Conservation (phyloP, 2,329 filamentous ascomycete genomes). For the Colletotrichum orbiculare region DNA sequence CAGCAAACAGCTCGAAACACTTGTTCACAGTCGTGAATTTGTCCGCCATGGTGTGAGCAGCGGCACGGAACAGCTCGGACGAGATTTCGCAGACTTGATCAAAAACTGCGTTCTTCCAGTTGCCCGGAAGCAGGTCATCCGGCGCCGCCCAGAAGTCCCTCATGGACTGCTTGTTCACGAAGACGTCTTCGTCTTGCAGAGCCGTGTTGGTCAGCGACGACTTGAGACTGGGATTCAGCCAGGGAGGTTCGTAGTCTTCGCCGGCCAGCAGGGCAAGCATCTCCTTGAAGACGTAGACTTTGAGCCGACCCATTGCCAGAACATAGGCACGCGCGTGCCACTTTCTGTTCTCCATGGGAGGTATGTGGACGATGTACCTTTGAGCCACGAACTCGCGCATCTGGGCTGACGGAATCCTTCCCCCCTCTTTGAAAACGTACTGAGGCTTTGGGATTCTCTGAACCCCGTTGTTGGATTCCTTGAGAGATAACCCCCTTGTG, state of each 20-base stretch:
- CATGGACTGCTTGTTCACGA: constrained; percentile 47
- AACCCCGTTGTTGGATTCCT: not conserved
- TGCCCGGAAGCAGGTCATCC: constrained; percentile 43
- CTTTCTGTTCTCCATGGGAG: constrained; percentile 46
- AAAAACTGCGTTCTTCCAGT: constrained; percentile 49
- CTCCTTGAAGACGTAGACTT: constrained; percentile 50
- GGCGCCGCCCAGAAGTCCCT: constrained; percentile 46
- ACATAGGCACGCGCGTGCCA: constrained; percentile 52
- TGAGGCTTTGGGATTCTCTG: constrained; percentile 33
- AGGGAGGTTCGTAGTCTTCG: constrained; percentile 50
- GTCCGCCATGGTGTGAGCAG: constrained; percentile 51
- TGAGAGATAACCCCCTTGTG: constrained; percentile 39
- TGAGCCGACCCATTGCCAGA: constrained; percentile 49
- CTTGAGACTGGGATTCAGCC: constrained; percentile 47
- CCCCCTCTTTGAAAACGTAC: constrained; percentile 45
- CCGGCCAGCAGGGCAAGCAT: constrained; percentile 49
- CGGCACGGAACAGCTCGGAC: constrained; percentile 47
- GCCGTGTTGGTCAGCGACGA: constrained; percentile 52
- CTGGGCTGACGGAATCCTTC: constrained; percentile 50
- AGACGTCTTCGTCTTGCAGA: constrained; percentile 49
- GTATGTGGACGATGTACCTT: constrained; percentile 48
- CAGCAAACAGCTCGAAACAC: constrained; percentile 51
- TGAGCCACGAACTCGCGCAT: constrained; percentile 53
- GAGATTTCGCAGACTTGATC: constrained; percentile 48
- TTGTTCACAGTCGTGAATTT: constrained; percentile 50